A percentile compares a stretch with the other conserved stretches of the same genome.
Conservation (phyloP, 768 basidiomycete species). For the Suillus lakei region DNA sequence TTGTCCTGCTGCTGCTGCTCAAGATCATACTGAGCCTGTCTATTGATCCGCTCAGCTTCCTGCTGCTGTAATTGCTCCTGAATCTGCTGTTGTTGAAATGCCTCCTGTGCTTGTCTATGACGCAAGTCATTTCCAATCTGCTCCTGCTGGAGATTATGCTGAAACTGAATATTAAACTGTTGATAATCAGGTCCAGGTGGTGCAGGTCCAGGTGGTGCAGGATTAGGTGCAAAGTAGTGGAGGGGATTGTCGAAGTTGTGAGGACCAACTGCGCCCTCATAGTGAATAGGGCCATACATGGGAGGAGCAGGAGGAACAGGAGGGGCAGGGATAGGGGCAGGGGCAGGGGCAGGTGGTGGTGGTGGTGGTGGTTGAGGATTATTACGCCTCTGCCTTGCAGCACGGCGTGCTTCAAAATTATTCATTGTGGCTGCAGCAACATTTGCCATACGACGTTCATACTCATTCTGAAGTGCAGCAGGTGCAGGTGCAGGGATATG, state of each 20-base stretch:
- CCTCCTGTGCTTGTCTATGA: background rate
- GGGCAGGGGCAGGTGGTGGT: no score
- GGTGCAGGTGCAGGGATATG: no score
- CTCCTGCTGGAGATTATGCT: background rate
- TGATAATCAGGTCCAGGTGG: background rate
- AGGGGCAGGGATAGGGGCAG: no score
- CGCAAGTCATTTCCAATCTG: background rate
- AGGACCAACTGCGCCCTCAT: background rate
- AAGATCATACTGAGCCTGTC: no score
- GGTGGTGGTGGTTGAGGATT: no score
- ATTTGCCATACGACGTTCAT: no score
- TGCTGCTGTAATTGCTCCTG: background rate
- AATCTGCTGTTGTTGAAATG: background rate
- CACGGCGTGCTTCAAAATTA: no score
- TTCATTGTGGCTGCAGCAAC: no score
- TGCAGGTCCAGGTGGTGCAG: background rate
- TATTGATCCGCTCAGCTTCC: no score
- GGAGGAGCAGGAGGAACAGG: background rate
- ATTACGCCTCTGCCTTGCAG: no score
- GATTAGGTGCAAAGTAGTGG: background rate
- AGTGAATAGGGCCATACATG: background rate
- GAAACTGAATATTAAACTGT: background rate
- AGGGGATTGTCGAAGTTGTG: background rate
- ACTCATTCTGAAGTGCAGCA: no score
- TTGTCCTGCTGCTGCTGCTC: no score